Conservation (phyloP, 1,284 basidiomycete genomes). For the Wallemia ichthyophaga region DNA sequence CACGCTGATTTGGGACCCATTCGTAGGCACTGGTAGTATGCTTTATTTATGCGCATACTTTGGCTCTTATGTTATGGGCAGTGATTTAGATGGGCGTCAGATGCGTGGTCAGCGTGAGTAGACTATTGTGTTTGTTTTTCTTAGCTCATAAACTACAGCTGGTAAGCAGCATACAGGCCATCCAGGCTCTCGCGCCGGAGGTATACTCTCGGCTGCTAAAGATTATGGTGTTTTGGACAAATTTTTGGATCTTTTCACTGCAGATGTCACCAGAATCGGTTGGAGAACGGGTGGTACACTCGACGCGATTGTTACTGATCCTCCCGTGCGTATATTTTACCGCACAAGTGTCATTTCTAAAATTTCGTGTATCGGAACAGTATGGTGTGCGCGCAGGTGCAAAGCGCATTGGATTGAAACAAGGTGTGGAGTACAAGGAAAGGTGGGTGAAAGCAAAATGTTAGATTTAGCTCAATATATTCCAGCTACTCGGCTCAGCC, state of each 20-base stretch:
- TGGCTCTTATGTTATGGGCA: conserved; percentile 61
- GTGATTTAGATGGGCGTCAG: conserved; percentile 88
- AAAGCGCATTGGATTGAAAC: conserved; percentile 41
- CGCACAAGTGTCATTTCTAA: conserved; percentile 7
- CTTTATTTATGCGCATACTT: conserved; percentile 61
- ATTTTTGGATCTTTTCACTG: conserved; percentile 21
- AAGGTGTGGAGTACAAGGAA: background rate
- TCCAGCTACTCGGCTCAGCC: conserved; percentile 23
- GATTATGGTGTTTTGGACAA: conserved; percentile 52
- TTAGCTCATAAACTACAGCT: background rate
- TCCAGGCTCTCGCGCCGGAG: conserved; percentile 18
- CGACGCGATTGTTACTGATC: conserved; percentile 82
- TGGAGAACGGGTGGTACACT: conserved; percentile 66
- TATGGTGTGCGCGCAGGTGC: conserved; percentile 85
- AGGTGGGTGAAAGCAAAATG: background rate
- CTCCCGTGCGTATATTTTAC: conserved; percentile 34
- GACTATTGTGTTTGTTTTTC: conserved; percentile 3
- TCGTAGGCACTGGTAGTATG: conserved; percentile 88
- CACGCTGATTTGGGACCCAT: conserved; percentile 82
- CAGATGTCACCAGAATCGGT: conserved; percentile 19
- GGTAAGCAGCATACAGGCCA: conserved; percentile 16
- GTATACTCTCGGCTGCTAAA: conserved; percentile 44
- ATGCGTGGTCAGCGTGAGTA: conserved; percentile 59
- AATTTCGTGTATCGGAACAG: background rate
- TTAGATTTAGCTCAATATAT: background rate